Evolutionary conservation across 2,329 filamentous ascomycete species (phyloP), one percentile per base, ranked within the genome.

Genomic region (Diaporthe citrichinensis): DNA sequence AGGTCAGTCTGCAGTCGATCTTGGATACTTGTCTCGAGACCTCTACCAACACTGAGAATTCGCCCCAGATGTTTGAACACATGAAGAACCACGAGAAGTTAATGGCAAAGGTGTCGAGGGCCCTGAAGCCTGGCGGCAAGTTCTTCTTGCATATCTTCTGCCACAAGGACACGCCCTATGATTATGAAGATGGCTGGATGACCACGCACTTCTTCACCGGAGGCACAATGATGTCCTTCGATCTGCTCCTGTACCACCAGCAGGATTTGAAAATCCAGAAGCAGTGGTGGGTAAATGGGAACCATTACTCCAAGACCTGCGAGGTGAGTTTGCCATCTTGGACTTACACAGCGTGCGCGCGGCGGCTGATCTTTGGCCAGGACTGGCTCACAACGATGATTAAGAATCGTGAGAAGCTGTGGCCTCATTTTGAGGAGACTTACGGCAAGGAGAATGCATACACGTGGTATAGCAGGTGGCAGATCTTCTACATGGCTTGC

Each of bases 1-100:
- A 90, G 83, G 87, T 86, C 77, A 62, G 77, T 51, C 2, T 15
- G 5, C 14, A 28, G 12, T 10, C 6, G 28, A 23, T 28, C 14
- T 23, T 31, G 15, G 15, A 67, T 36, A 6, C 3, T 44, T 69
- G n/a, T 72, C 72, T 78, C 15, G 58, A 4, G 20, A 17, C 3
- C 1, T 28, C 14, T 7, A 4, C 41, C 55, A 53, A 28, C 25
- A n/a, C 20, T 49, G 17, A 67, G 36, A 12, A 20, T 15, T 7
- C 2, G 20, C 44, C 12, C 41, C 53, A 94, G 87, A 86, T 94
- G 17, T 94, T 94, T 80, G 92, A 94, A 81, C 93, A 94, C 82
- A 94, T 94, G 92, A 94, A 94, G 82, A 94, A 94, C 82, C 94
- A 94, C 82, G 89, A 92, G 77, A 84, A 91, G 17, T 87, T 94